Evolutionary conservation across 257 asterid genomes (phyloP), one percentile per base, ranked within the genome.

Genomic region (Datura wrightii): DNA sequence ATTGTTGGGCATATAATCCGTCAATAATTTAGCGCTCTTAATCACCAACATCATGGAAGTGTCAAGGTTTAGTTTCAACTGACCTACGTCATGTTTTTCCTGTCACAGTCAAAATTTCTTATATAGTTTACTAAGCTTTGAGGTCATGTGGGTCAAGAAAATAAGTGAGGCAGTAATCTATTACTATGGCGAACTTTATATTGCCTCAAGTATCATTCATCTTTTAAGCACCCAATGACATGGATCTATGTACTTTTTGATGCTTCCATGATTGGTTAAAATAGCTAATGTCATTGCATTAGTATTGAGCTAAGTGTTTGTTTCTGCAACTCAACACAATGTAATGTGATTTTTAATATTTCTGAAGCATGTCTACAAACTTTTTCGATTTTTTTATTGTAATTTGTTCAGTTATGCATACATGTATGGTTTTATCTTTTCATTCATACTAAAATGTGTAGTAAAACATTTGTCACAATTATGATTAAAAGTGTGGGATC

Each of bases 281-380:
- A 69, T 41, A 69, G 79, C 24, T 34, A 15, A 39, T 69, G 53
- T 14, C 53, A 39, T 69, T 69, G 52, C 52, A 39, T 39, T 39
- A 69, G 52, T 63, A 31, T 63, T 63, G 70, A 63, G 24, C 53
- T 13, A 16, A 67, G 24, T 67, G 78, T 67, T 24, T 67, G 48
- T 39, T 24, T 69, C 52, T 69, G 53, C 78, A 15, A 41, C 31
- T 69, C 34, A 69, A 39, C 52, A 69, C 52, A 39, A 39, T 39
- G 78, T 69, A 37, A 69, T 69, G 79, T 39, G 34, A 69, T 15
- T 69, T 66, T 69, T 39, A 18, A 69, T 69, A 41, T 41, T 67
- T 69, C 34, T 69, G 53, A 69, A 69, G 79, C 79, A 69, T 41
- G 53, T 8, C 8, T 39, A 8, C 34, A 14, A 15, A 6, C 34